A percentile compares a stretch with the other conserved stretches of the same genome.
phyloP scores from a whole-genome alignment of 2,329 filamentous ascomycete species.

The Colletotrichum noveboracense region DNA sequence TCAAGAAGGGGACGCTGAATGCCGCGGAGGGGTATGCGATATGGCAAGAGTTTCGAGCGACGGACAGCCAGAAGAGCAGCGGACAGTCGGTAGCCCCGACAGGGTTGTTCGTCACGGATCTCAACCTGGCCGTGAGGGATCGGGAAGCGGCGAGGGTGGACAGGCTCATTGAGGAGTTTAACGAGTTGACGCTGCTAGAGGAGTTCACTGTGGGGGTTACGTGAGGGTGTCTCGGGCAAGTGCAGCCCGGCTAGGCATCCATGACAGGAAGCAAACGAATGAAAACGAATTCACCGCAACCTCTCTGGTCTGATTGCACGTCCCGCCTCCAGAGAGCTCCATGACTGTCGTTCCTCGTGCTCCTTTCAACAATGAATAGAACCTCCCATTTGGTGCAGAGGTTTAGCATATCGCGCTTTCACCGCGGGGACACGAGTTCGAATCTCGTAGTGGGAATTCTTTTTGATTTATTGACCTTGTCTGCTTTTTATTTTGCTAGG shows the following conservation, averaged over 20 bases:
- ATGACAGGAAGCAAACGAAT: not conserved
- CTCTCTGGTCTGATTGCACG: not conserved
- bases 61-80: constrained; percentile 22
- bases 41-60: constrained; percentile 31
- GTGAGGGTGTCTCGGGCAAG: not conserved
- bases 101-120: constrained; percentile 37
- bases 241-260: not conserved
- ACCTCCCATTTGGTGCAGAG: not conserved
- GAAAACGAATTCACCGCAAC: not conserved
- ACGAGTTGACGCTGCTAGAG: constrained; percentile 23
- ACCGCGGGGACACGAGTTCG: not conserved
- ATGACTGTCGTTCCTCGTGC: not conserved
- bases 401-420: not conserved
- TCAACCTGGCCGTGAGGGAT: constrained; percentile 37
- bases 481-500: not conserved
- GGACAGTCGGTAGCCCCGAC: constrained; percentile 32
- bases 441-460: not conserved
- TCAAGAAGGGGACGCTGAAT: constrained; percentile 36
- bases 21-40: constrained; percentile 32
- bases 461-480: not conserved
- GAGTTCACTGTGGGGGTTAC: constrained; percentile 12
- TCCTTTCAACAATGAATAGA: not conserved
- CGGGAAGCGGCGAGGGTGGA: constrained; percentile 37
- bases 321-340: not conserved
- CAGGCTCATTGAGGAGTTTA: constrained; percentile 36